Percentiles rank a stretch among this genome's conserved stretches.
Conservation (phyloP, 495 filamentous ascomycete genomes). For the Durotheca rogersii region DNA sequence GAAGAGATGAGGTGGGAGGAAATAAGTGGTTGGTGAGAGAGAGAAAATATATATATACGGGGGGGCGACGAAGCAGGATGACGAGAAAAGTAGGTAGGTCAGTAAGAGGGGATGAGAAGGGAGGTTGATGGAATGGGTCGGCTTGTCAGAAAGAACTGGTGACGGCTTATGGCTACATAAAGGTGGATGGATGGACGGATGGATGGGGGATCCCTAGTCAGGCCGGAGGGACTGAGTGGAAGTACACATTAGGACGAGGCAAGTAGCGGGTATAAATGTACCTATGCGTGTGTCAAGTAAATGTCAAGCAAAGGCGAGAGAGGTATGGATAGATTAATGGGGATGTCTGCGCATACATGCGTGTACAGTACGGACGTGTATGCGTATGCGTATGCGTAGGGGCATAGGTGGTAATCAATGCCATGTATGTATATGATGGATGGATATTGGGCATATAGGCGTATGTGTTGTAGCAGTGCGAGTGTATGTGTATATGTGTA, state of each 20-base stretch:
- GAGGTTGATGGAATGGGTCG: slow-evolving; percentile 27
- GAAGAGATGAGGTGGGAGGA: slow-evolving; percentile 20
- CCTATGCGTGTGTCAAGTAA: slow-evolving; percentile 5
- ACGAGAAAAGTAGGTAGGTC: slow-evolving; percentile 31
- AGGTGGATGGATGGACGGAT: slow-evolving; percentile 21
- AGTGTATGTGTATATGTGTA: neutral
- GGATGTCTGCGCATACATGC: neutral
- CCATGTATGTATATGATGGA: slow-evolving; percentile 5
- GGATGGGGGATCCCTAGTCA: slow-evolving; percentile 32
- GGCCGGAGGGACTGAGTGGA: slow-evolving; percentile 21
- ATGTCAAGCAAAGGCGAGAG: neutral
- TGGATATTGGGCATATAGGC: too few relatives aligned
- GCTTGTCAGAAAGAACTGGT: slow-evolving; percentile 29
- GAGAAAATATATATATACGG: slow-evolving; percentile 21
- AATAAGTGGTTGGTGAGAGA: slow-evolving; percentile 4
- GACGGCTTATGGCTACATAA: slow-evolving; percentile 16
- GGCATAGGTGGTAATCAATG: neutral
- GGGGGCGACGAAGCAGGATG: slow-evolving; percentile 34
- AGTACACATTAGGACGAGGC: neutral
- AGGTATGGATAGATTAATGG: neutral
- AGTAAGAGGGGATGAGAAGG: slow-evolving; percentile 8
- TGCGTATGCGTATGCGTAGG: neutral
- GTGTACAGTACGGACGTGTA: neutral
- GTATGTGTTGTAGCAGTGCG: too few relatives aligned
- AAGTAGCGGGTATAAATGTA: neutral